phyloP scores from a whole-genome alignment of 2,329 filamentous ascomycete species.

The Nothophoma quercina region DNA sequence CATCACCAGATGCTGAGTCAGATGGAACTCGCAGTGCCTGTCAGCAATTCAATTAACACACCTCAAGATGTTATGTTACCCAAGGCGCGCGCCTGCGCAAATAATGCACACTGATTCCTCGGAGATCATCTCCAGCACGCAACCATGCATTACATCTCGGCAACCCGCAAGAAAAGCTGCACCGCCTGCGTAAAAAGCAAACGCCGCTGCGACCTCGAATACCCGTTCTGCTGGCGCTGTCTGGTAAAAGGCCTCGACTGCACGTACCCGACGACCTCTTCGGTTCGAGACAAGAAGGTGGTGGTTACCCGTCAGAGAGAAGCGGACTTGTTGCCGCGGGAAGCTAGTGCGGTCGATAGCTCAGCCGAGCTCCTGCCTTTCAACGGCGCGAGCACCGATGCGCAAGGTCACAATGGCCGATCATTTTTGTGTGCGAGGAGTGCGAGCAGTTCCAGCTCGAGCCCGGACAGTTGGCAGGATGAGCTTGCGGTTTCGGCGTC shows the following conservation, averaged over 20 bases:
- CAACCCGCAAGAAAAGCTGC: constrained; percentile 43
- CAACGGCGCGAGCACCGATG: constrained; percentile 11
- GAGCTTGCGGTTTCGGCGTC: constrained; percentile 8
- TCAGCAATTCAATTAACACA: not conserved
- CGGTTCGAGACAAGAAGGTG: constrained; percentile 33
- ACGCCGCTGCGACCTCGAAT: constrained; percentile 41
- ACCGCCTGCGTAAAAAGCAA: constrained; percentile 39
- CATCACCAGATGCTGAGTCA: constrained; percentile 4
- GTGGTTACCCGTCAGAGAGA: constrained; percentile 35
- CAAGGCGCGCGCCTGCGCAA: not conserved
- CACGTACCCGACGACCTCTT: constrained; percentile 29
- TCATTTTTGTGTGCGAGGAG: constrained; percentile 6
- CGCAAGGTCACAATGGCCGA: not conserved
- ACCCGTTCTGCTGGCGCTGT: constrained; percentile 40
- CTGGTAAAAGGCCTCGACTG: constrained; percentile 38
- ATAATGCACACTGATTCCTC: not conserved
- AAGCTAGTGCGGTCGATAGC: constrained; percentile 7
- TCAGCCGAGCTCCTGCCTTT: constrained; percentile 8
- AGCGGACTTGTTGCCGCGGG: constrained; percentile 12
- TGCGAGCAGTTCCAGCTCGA: constrained; percentile 22
- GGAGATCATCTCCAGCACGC: constrained; percentile 28
- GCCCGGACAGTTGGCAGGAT: constrained; percentile 22
- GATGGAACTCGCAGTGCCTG: not conserved
- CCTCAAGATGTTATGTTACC: not conserved
- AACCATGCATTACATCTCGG: constrained; percentile 35